phyloP scores from a whole-genome alignment of 305 asterid species.

The Fraxinus ornus region DNA sequence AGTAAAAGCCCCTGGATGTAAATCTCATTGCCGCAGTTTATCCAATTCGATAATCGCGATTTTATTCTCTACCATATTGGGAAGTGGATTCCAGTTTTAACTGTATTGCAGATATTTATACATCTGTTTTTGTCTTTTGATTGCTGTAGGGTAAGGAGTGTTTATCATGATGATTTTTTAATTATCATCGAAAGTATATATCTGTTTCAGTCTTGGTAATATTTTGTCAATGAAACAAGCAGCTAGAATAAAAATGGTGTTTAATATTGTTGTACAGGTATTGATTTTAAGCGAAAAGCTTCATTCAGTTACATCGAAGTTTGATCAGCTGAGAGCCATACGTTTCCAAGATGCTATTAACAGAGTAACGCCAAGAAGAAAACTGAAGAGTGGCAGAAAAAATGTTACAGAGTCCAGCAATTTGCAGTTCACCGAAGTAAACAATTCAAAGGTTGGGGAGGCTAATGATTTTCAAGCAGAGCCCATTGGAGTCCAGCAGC shows the following conservation, averaged over 20 bases:
- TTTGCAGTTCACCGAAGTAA: constrained; percentile 31
- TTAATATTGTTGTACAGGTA: constrained; percentile 43
- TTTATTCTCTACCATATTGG: background rate
- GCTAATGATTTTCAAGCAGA: constrained; percentile 46
- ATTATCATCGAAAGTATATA: background rate
- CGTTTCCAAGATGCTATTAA: constrained; percentile 92
- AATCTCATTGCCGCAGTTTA: background rate
- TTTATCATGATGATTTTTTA: background rate
- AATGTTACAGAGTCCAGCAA: constrained; percentile 36
- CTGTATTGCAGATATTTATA: background rate
- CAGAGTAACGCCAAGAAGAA: constrained; percentile 76
- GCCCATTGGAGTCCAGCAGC: constrained; percentile 66
- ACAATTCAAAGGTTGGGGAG: constrained; percentile 44
- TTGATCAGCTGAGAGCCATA: constrained; percentile 85
- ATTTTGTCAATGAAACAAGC: background rate
- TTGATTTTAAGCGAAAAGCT: constrained; percentile 87
- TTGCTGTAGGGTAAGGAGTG: background rate
- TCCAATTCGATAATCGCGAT: background rate
- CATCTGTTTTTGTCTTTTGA: background rate
- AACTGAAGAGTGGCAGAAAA: constrained; percentile 37
- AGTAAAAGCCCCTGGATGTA: background rate
- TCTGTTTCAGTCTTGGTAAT: background rate
- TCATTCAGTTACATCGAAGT: constrained; percentile 76
- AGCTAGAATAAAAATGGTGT: background rate
- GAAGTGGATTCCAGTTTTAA: background rate